A percentile compares a stretch with the other conserved stretches of the same genome.
Conservation (phyloP, 2,329 filamentous ascomycete genomes). For the Talaromyces sp. region DNA sequence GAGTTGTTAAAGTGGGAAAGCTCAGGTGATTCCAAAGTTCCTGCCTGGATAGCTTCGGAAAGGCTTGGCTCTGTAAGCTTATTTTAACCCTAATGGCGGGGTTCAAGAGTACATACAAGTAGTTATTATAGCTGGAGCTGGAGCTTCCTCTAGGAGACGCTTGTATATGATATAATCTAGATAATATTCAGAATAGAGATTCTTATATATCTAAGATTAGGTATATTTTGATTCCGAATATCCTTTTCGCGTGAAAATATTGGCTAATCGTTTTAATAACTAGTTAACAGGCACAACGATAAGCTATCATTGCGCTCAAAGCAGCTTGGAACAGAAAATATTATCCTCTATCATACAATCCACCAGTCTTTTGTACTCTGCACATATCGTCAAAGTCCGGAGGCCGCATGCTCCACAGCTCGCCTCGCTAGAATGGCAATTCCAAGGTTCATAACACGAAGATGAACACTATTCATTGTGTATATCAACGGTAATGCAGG, state of each 20-base stretch:
- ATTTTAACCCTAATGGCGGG: background rate
- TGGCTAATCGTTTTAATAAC: no score
- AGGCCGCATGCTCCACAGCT: background rate
- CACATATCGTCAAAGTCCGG: background rate
- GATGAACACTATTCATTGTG: background rate
- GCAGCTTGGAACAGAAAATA: background rate
- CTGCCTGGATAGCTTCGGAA: background rate
- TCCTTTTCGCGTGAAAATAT: no score
- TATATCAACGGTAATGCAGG: background rate
- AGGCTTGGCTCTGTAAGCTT: conserved; percentile 1
- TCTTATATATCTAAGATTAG: no score
- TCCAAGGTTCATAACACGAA: background rate
- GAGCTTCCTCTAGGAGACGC: no score
- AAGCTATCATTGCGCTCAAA: background rate
- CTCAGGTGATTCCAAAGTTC: background rate
- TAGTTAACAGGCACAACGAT: no score
- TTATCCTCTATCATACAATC: background rate
- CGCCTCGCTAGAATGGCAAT: background rate
- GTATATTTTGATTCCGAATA: no score
- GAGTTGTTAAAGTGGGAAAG: background rate
- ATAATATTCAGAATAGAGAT: no score
- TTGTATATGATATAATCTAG: no score
- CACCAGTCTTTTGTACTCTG: background rate
- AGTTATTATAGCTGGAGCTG: no score
- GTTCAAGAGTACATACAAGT: background rate